Base-by-base conservation (phyloP, 2,329 filamentous ascomycete species). In the Hawksworthiomyces lignivorus region DNA sequence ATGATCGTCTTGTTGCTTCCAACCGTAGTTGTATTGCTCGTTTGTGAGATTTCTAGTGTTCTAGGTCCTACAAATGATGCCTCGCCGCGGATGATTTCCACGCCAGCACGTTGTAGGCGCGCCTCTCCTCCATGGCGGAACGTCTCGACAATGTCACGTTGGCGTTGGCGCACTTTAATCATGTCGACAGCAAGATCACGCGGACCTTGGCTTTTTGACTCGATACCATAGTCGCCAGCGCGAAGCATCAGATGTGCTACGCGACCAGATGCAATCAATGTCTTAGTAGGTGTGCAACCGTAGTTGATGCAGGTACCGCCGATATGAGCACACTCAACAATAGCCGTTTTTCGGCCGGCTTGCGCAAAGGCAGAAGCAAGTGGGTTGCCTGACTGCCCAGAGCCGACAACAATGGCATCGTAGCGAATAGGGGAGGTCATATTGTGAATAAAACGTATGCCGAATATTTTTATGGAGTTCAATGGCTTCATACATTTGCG, bases 271-370 rank as follows among this genome's bases (percentile, higher is more conserved):
- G 72, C 65, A 36, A 77, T 68, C 63, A 77, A 68, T 8, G 73
- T 75, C 53, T 76, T 77, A 17, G 73, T 75, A 0, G 72, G 72
- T 10, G 72, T 75, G 50, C 73, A 76, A 5, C 72, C 39, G 11
- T 33, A 33, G 43, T 75, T 75, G 41, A 75, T 57, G 48, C 72
- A 75, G 43, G 67, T 71, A 10, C 72, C 73, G n/a, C 69, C 72
- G 3, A 76, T 58, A 40, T 70, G 62, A 0, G 59, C 46, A n/a
- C 62, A 56, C 50, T 75, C 72, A 39, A 75, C 57, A 20, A 75
- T 55, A 6, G 64, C 64, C 1, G 67, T 68, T 38, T 63, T 65
- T 14, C 62, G 59, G 21, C 64, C 63, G 4, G 67, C 61, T 22
- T 64, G 58, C 11, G 66, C 64, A 27, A 75, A 66, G 4, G 68